Base-by-base conservation (phyloP, 2,329 filamentous ascomycete species). In the Colletotrichum sp. region DNA sequence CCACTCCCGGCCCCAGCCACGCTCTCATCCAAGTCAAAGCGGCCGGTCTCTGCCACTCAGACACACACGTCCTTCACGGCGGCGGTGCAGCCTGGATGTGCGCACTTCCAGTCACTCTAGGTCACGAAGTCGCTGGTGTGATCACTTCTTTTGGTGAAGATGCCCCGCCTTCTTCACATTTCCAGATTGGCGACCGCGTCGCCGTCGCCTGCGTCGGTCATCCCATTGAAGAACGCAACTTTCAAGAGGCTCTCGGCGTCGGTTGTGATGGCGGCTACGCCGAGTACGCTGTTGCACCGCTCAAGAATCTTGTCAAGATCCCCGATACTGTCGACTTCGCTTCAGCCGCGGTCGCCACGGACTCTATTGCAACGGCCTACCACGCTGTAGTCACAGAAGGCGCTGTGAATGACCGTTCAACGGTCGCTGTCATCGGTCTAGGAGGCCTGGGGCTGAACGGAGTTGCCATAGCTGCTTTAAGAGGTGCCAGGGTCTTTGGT, bases 311-410 rank as follows among this genome's bases (percentile, higher is more conserved):
- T 5, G 71, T 71, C 60, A 61, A 39, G 26, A 18, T 76, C 6
- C 74, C 67, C 1, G 71, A 71, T 8, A 21, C 14, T 0, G 71
- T 76, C 7, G 39, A 10, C 12, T 74, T 74, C 30, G 66, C 66
- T 18, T 10, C 55, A 4, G 74, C 71, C 7, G 71, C 71, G 7
- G 66, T 76, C 7, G 74, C 71, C 2, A 76, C 71, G 2, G 74
- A 76, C 30, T 74, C 74, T 14, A 59, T 76, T 12, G 71, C 74
- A 1, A 76, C 74, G 1, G 66, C 71, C 3, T 76, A 76, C 32
- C 71, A 76, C 30, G 71, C 74, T 14, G 71, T 74, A 3, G 74
- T 82, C 52, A 9, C 74, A 4, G 74, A 74, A 52, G 74, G 74
- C 18, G 13, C 14, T 0, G 63, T 76, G 6, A 61, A 24, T 5